Evolutionary conservation across 345 rosid species (phyloP).

Genomic region (Euphorbia lathyris): DNA sequence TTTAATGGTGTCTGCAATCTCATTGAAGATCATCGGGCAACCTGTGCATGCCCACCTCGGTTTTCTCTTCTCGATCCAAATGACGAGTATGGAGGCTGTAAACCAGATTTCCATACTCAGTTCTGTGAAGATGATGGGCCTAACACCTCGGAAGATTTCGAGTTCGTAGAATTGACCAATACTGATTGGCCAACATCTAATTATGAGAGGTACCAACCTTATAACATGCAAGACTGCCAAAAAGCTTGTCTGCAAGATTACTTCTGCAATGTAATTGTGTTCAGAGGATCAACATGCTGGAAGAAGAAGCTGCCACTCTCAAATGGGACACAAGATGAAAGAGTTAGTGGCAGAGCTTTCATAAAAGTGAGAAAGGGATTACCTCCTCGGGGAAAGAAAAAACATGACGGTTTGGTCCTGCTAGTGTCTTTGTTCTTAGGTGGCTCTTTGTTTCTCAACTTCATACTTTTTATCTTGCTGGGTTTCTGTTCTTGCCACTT

Average conservation of each 20-base stretch:
- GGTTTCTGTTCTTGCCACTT: slow-evolving; percentile 14
- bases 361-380: slow-evolving; percentile 23
- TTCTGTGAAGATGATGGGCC: slow-evolving; percentile 23
- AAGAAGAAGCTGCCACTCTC: slow-evolving; percentile 39
- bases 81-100: slow-evolving; percentile 35
- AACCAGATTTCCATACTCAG: slow-evolving; percentile 23
- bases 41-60: slow-evolving; percentile 29
- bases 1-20: slow-evolving; percentile 34
- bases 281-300: slow-evolving; percentile 10
- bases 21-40: slow-evolving; percentile 14
- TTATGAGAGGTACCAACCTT: slow-evolving; percentile 16
- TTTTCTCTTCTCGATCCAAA: slow-evolving; percentile 27
- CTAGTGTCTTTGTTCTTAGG: slow-evolving; percentile 20
- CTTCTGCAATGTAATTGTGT: slow-evolving; percentile 30
- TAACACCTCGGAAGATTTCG: slow-evolving; percentile 17
- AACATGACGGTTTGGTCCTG: background rate
- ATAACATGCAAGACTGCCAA: slow-evolving; percentile 23
- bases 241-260: slow-evolving; percentile 38
- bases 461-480: slow-evolving; percentile 5
- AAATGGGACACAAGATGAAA: slow-evolving; percentile 24
- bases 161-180: slow-evolving; percentile 7
- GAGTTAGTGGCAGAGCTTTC: background rate
- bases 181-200: slow-evolving; percentile 33
- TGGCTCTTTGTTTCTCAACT: slow-evolving; percentile 25
- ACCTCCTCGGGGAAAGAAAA: background rate